Conservation (phyloP, 139 green algal genomes). For the Pleodorina starrii region DNA sequence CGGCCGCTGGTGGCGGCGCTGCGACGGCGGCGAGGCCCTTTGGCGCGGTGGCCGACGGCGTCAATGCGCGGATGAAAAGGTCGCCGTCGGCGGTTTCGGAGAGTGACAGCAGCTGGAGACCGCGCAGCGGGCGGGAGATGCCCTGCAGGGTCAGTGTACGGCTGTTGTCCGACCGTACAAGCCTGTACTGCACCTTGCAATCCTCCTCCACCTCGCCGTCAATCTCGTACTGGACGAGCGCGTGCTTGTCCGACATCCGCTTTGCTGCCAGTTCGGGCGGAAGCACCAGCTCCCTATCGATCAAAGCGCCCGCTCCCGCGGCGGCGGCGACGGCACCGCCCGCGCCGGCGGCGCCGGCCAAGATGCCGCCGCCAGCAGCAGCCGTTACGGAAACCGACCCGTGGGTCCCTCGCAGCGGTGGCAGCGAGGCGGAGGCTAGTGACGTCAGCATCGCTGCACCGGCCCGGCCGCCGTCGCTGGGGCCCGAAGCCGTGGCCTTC, state of each 20-base stretch:
- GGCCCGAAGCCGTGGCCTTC: not conserved
- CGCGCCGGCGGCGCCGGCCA: not conserved
- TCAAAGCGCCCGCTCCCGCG: too few species aligned
- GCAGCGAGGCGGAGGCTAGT: not conserved
- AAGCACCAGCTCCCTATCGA: constrained; percentile 30
- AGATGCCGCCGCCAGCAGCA: not conserved
- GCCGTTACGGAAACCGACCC: not conserved
- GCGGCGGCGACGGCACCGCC: not conserved
- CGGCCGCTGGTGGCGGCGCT: not conserved
- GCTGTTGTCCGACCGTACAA: not conserved
- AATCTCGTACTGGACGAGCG: constrained; percentile 19
- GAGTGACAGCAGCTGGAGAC: constrained; percentile 14
- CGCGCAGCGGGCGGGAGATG: constrained; percentile 32
- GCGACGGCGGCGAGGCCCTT: not conserved
- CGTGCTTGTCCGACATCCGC: not conserved
- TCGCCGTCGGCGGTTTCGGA: not conserved
- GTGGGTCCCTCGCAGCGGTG: not conserved
- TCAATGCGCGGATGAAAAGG: constrained; percentile 12
- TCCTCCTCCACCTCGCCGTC: constrained; percentile 40
- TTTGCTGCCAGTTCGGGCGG: not conserved
- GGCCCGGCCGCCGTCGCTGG: not conserved
- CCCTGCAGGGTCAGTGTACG: not conserved
- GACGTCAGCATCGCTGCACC: not conserved
- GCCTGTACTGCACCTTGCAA: constrained; percentile 31
- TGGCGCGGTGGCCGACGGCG: not conserved